A percentile compares a stretch with the other conserved stretches of the same genome.
Conservation (phyloP, 768 basidiomycete species). For the Phylloporus sp. region DNA sequence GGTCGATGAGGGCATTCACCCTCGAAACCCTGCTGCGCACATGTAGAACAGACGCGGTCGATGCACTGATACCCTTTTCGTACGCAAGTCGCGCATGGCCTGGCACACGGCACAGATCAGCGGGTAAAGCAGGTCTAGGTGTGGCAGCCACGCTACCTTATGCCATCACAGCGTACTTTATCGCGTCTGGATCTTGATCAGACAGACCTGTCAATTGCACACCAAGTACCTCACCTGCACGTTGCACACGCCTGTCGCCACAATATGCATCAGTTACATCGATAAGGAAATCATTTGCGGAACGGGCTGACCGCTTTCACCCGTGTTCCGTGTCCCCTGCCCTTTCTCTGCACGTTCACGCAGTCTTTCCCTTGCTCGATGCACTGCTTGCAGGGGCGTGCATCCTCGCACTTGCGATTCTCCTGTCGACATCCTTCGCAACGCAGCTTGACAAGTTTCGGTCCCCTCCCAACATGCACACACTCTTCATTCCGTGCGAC, state of each 20-base stretch:
- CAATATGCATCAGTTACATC: slow-evolving; percentile 3
- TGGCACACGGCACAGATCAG: slow-evolving; percentile 19
- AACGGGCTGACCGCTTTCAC: slow-evolving; percentile 52
- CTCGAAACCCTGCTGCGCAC: slow-evolving; percentile 41
- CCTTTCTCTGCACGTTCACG: slow-evolving; percentile 46
- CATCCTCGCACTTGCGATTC: slow-evolving; percentile 58
- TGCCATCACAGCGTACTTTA: slow-evolving; percentile 60
- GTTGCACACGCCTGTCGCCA: slow-evolving; percentile 50
- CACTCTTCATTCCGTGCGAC: slow-evolving; percentile 52
- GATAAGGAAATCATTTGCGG: background rate
- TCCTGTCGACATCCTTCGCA: slow-evolving; percentile 56
- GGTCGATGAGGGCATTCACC: slow-evolving; percentile 44
- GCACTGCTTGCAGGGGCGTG: slow-evolving; percentile 53
- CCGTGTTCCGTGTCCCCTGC: slow-evolving; percentile 55
- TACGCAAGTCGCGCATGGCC: slow-evolving; percentile 48
- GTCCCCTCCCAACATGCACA: slow-evolving; percentile 51
- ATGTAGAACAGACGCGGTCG: slow-evolving; percentile 45
- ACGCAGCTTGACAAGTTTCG: slow-evolving; percentile 56
- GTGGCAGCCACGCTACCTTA: slow-evolving; percentile 37
- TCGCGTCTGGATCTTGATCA: slow-evolving; percentile 43
- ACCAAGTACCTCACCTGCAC: slow-evolving; percentile 46
- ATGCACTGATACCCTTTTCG: slow-evolving; percentile 52
- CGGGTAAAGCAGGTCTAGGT: slow-evolving; percentile 1
- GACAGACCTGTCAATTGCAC: slow-evolving; percentile 5
- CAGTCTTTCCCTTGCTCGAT: slow-evolving; percentile 46